Evolutionary conservation across 2,329 filamentous ascomycete genomes (phyloP), one percentile per base, ranked within the genome.

Genomic region (Cryphonectria radicalis): DNA sequence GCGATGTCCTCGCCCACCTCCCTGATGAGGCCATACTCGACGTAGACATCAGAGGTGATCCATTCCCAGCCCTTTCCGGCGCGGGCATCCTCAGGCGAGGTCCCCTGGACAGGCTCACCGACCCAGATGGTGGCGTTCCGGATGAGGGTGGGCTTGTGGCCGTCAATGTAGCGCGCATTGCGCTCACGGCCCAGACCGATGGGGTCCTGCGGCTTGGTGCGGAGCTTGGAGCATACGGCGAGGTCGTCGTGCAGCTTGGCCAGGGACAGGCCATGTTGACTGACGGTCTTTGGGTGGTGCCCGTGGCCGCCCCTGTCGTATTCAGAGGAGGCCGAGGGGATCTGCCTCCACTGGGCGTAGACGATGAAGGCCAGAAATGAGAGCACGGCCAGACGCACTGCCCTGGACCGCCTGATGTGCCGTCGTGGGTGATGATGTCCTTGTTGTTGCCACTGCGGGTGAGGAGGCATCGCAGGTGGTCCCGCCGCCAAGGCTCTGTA

Each of bases 111-210:
- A 0, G 90, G 87, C 79, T 92, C 90, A 46, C 90, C 90, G 4
- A 88, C 82, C 90, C 90, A 92, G 28, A 92, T 84, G 1, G 87
- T 89, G 5, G 90, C 90, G 76, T 92, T 92, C 73, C 84, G 87
- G 74, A 92, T 91, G 57, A 92, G 83, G 0, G 89, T 89, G 0
- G 90, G 86, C 73, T 84, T 86, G 68, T 86, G 84, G 67, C 88
- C 88, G 4, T 88, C 83, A 60, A 90, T 78, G 76, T 87, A 90
- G 64, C 90, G 85, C 28, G 88, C 88, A 77, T 90, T 92, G 74
- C 83, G 83, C 43, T 87, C 83, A 28, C 90, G 87, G 4, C 88
- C 87, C 5, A 81, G 77, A 28, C 88, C 88, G 50, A 83, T 83
- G 0, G 88, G 88, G 73, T 90, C 88, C 65, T 83, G 76, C 0